These are phyloP conservation scores for Elsinoe ampelina DNA, from an alignment of 2,329 filamentous ascomycete species.

Conservation along the genomic window DNA sequence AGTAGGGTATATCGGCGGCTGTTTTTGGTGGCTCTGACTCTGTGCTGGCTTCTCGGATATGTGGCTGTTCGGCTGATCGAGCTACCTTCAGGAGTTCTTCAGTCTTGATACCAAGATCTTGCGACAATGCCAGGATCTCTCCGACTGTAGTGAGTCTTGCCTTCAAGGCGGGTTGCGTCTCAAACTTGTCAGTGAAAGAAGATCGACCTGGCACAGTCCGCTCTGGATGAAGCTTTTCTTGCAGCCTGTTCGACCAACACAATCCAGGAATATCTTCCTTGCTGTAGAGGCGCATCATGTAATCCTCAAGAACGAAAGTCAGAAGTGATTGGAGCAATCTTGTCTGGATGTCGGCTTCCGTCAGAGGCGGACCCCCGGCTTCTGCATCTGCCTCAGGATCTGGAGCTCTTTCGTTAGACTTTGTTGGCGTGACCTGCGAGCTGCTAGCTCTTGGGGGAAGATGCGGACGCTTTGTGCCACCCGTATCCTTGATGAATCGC, in stretches of 20 bases:
- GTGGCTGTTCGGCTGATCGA: conserved; percentile 25
- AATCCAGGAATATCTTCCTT: conserved; percentile 38
- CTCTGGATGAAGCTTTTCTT: conserved; percentile 59
- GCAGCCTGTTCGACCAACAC: conserved; percentile 47
- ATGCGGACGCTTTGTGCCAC: conserved; percentile 57
- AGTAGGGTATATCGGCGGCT: conserved; percentile 46
- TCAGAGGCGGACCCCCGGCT: conserved; percentile 34
- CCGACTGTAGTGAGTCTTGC: conserved; percentile 59
- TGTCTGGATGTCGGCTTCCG: conserved; percentile 53
- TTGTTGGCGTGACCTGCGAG: conserved; percentile 11
- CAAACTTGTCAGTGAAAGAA: conserved; percentile 56
- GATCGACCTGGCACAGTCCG: conserved; percentile 52
- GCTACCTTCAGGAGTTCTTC: conserved; percentile 38
- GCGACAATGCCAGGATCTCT: conserved; percentile 59
- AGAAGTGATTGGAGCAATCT: conserved; percentile 65
- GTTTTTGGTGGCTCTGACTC: conserved; percentile 47
- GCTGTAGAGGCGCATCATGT: conserved; percentile 46
- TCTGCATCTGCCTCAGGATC: conserved; percentile 47
- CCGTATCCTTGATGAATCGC: conserved; percentile 60
- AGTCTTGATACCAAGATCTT: conserved; percentile 44
- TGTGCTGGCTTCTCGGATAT: conserved; percentile 22
- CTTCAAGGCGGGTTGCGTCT: conserved; percentile 52
- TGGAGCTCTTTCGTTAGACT: conserved; percentile 33
- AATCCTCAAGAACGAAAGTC: conserved; percentile 67
- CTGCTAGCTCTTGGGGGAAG: conserved; percentile 50